Evolutionary conservation across 129 eudicot genomes (phyloP).

Genomic region (Flaveria trinervia): DNA sequence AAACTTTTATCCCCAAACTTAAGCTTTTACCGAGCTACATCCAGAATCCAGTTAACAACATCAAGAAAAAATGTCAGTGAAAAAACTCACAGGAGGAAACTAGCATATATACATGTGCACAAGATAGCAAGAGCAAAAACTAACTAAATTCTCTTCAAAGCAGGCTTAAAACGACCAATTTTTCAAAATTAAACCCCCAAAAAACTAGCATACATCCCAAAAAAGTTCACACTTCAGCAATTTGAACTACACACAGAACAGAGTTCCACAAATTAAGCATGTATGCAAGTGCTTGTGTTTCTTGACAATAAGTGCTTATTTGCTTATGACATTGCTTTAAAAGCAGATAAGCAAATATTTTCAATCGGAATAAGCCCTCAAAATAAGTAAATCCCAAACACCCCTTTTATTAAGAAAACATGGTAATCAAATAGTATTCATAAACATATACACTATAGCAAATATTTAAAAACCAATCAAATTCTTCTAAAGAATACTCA

Average conservation of each 20-base stretch:
- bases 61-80: background rate
- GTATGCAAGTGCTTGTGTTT: background rate
- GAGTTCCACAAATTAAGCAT: background rate
- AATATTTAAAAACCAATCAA: background rate
- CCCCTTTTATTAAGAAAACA: background rate
- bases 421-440: background rate
- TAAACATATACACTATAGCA: background rate
- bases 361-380: background rate
- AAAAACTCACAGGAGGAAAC: background rate
- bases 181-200: too few relatives aligned
- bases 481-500: background rate
- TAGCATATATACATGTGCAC: too few relatives aligned
- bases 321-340: background rate
- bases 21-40: background rate
- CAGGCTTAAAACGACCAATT: too few relatives aligned
- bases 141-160: too few relatives aligned
- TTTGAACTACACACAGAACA: background rate
- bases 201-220: too few relatives aligned
- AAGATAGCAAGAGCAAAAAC: too few relatives aligned
- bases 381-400: background rate
- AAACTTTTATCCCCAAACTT: background rate
- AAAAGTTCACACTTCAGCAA: too few relatives aligned
- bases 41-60: slow-evolving; percentile 9
- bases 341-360: too few relatives aligned
- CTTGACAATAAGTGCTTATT: background rate